phyloP scores from a whole-genome alignment of 75 land plant genomes.

The Pinus taeda region DNA sequence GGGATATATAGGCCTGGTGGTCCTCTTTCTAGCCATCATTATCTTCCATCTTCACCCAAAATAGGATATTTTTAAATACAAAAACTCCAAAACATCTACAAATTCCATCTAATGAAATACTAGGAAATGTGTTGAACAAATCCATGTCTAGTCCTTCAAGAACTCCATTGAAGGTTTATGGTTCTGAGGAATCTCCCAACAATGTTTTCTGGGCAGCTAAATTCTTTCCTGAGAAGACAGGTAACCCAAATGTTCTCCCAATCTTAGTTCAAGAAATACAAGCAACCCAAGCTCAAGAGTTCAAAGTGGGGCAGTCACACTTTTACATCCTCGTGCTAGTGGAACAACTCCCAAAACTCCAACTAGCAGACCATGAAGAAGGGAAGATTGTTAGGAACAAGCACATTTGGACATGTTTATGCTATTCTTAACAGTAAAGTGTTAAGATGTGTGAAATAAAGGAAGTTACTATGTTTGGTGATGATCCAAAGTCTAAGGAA shows the following conservation, averaged over 20 bases:
- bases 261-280: slow-evolving; percentile 79
- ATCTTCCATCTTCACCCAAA: slow-evolving; percentile 33
- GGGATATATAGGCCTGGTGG: slow-evolving; percentile 25
- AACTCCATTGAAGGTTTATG: slow-evolving; percentile 47
- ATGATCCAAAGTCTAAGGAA: slow-evolving; percentile 93
- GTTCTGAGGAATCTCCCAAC: slow-evolving; percentile 37
- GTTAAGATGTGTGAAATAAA: slow-evolving; percentile 97
- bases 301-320: slow-evolving; percentile 85
- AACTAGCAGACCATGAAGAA: no score
- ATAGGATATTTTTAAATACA: slow-evolving; percentile 18
- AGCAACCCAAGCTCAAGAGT: slow-evolving; percentile 82
- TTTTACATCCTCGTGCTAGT: slow-evolving; percentile 74
- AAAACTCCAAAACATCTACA: slow-evolving; percentile 33
- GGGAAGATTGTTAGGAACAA: no score
- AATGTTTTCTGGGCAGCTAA: slow-evolving; percentile 38
- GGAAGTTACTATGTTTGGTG: slow-evolving; percentile 84
- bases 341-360: slow-evolving; percentile 43
- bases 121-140: slow-evolving; percentile 65
- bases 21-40: slow-evolving; percentile 17
- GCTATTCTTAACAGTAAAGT: no score
- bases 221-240: slow-evolving; percentile 49
- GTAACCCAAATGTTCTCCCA: slow-evolving; percentile 72
- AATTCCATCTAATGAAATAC: slow-evolving; percentile 41
- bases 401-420: no score
- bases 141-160: slow-evolving; percentile 73